These are phyloP conservation scores for Cyphellophora attinorum DNA, from an alignment of 2,329 filamentous ascomycete species.

Conservation along the genomic window DNA sequence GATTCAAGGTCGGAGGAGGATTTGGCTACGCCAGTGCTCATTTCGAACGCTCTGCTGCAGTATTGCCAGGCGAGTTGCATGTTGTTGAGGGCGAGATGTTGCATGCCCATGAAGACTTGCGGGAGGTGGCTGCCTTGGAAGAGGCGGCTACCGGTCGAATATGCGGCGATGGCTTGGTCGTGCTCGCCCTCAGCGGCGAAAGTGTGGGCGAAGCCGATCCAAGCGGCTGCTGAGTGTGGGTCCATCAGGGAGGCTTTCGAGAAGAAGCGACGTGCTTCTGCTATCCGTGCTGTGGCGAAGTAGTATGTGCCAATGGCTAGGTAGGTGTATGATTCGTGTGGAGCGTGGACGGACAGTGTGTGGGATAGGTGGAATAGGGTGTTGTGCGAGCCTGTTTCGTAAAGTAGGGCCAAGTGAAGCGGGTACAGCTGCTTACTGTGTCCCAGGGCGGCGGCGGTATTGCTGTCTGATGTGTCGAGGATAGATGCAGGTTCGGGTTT, in stretches of 20 bases:
- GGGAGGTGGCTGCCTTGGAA: slow-evolving; percentile 97
- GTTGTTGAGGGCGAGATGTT: slow-evolving; percentile 92
- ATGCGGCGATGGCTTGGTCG: slow-evolving; percentile 95
- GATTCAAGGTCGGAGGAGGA: slow-evolving; percentile 15
- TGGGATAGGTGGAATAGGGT: slow-evolving; percentile 85
- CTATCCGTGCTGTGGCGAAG: slow-evolving; percentile 75
- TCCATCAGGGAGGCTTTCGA: slow-evolving; percentile 97
- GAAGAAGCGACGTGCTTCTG: slow-evolving; percentile 90
- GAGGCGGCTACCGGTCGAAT: slow-evolving; percentile 84
- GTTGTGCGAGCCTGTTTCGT: slow-evolving; percentile 79
- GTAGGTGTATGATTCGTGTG: slow-evolving; percentile 85
- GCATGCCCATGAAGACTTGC: slow-evolving; percentile 95
- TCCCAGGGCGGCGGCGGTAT: slow-evolving; percentile 27
- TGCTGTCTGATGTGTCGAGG: slow-evolving; percentile 14
- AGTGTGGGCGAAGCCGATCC: slow-evolving; percentile 98
- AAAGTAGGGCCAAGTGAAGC: slow-evolving; percentile 80
- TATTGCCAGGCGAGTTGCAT: slow-evolving; percentile 91
- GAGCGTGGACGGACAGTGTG: slow-evolving; percentile 83
- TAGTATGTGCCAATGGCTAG: slow-evolving; percentile 94
- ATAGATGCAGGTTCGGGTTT: slow-evolving; percentile 67
- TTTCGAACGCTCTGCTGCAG: slow-evolving; percentile 72
- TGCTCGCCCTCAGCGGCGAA: slow-evolving; percentile 97
- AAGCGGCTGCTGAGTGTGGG: slow-evolving; percentile 90
- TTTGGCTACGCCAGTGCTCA: slow-evolving; percentile 34
- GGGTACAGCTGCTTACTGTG: slow-evolving; percentile 59